These are phyloP conservation scores for Gracilaria caudata DNA, from an alignment of 23 red algal genomes.

Conservation along the genomic window DNA sequence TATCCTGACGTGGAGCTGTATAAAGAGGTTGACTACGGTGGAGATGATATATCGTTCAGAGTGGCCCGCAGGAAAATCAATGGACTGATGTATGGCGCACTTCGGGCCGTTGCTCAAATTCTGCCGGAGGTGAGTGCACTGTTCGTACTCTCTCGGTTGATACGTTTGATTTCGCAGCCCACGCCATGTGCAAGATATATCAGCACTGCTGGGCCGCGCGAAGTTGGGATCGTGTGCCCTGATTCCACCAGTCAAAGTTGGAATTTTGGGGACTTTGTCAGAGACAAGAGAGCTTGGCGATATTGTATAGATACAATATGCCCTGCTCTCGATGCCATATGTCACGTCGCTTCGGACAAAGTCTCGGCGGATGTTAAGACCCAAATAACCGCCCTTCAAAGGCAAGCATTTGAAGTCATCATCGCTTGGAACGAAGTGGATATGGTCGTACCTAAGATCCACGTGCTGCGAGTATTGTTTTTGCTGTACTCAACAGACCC, in stretches of 20 bases:
- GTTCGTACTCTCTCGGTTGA: constrained; percentile 5
- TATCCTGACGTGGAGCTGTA: constrained; percentile 19
- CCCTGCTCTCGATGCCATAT: background rate
- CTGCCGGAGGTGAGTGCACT: constrained; percentile 18
- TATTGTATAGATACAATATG: constrained; percentile 13
- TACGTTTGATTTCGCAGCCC: constrained; percentile 1
- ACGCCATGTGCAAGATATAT: background rate
- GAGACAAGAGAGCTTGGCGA: constrained; percentile 24
- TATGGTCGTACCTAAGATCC: constrained; percentile 26
- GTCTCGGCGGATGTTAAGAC: background rate
- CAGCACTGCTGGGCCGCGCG: background rate
- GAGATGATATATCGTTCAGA: constrained; percentile 9
- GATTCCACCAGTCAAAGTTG: constrained; percentile 23
- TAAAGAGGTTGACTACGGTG: constrained; percentile 15
- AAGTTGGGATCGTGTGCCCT: constrained; percentile 16
- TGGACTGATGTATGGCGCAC: constrained; percentile 16
- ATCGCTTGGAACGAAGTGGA: constrained; percentile 1
- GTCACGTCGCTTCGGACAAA: background rate
- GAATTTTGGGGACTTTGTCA: constrained; percentile 36
- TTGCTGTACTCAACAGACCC: constrained; percentile 24
- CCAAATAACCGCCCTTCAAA: constrained; percentile 8
- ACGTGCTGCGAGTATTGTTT: constrained; percentile 39
- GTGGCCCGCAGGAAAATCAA: constrained; percentile 30
- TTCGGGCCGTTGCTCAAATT: background rate
- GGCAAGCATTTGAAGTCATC: constrained; percentile 22